These are phyloP conservation scores for Cucurbita maxima DNA, from an alignment of 306 rosid species.

Conservation along the genomic window DNA sequence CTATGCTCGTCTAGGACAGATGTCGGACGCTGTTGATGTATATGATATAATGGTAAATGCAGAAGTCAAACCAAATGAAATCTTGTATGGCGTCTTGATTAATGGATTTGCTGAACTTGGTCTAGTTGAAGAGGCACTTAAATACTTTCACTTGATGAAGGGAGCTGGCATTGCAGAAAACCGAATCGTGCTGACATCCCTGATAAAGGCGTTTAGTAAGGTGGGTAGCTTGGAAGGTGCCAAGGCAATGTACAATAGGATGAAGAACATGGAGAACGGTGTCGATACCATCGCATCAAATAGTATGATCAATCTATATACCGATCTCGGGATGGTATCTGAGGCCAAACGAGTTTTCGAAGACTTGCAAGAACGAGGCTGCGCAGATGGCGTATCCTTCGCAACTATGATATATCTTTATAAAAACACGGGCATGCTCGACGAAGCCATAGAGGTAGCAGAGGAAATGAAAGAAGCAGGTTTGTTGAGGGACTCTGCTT, in stretches of 20 bases:
- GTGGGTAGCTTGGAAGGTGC: slow-evolving; percentile 57
- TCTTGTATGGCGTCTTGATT: slow-evolving; percentile 68
- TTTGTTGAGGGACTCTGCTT: slow-evolving; percentile 50
- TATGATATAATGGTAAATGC: slow-evolving; percentile 41
- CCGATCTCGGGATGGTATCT: slow-evolving; percentile 63
- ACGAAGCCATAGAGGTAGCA: slow-evolving; percentile 64
- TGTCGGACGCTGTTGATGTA: slow-evolving; percentile 46
- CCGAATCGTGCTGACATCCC: slow-evolving; percentile 47
- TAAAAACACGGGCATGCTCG: slow-evolving; percentile 49
- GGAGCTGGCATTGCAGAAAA: slow-evolving; percentile 52
- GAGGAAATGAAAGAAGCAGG: slow-evolving; percentile 75
- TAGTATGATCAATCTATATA: slow-evolving; percentile 58
- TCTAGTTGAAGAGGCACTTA: slow-evolving; percentile 50
- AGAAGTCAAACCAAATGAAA: slow-evolving; percentile 53
- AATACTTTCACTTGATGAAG: slow-evolving; percentile 46
- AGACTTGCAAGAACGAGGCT: slow-evolving; percentile 37
- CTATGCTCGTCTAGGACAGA: slow-evolving; percentile 59
- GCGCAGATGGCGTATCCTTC: slow-evolving; percentile 49
- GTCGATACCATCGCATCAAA: slow-evolving; percentile 56
- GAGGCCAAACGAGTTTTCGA: slow-evolving; percentile 60
- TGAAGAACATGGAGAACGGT: slow-evolving; percentile 50
- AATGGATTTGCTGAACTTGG: slow-evolving; percentile 85
- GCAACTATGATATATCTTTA: slow-evolving; percentile 65
- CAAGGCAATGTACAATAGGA: slow-evolving; percentile 31
- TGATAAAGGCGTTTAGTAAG: slow-evolving; percentile 67